Conservation (phyloP, 192 early-diverging fungal genomes). For the Tieghemiomyces parasiticus region DNA sequence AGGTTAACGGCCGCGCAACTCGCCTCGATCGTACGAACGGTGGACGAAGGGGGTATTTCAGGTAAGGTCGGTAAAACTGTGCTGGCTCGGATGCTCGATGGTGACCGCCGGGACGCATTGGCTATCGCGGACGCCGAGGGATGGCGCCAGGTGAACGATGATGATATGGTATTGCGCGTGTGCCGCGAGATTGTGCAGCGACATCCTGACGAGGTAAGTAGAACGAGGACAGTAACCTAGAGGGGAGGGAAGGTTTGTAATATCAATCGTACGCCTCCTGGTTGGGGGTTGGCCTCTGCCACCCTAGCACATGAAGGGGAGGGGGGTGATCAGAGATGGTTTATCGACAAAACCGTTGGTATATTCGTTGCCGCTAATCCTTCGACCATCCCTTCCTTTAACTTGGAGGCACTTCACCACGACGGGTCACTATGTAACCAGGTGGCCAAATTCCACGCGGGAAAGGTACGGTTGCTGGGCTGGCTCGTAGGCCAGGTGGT, state of each 20-base stretch:
- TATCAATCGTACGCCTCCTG: too few species aligned
- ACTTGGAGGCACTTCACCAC: constrained; percentile 6
- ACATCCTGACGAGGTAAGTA: constrained; percentile 26
- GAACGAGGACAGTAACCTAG: too few species aligned
- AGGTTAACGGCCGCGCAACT: too few species aligned
- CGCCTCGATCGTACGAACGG: constrained; percentile 41
- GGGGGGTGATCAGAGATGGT: too few species aligned
- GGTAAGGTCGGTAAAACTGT: constrained; percentile 51
- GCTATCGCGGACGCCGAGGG: constrained; percentile 48
- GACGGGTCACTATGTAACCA: constrained; percentile 29
- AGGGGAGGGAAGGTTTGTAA: too few species aligned
- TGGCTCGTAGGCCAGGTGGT: constrained; percentile 80
- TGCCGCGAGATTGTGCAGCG: constrained; percentile 25
- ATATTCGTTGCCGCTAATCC: not conserved
- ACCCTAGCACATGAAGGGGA: too few species aligned
- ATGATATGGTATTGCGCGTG: constrained; percentile 22
- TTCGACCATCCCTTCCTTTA: constrained; percentile 10
- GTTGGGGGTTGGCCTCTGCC: too few species aligned
- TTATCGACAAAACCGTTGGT: too few species aligned
- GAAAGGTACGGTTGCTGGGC: constrained; percentile 48
- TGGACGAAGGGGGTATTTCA: constrained; percentile 39
- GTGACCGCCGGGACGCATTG: constrained; percentile 26
- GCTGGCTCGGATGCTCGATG: constrained; percentile 52
- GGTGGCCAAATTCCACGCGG: constrained; percentile 40
- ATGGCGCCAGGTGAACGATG: constrained; percentile 35